Base-by-base conservation (phyloP, 2,329 filamentous ascomycete species). In the Huntiella decipiens region DNA sequence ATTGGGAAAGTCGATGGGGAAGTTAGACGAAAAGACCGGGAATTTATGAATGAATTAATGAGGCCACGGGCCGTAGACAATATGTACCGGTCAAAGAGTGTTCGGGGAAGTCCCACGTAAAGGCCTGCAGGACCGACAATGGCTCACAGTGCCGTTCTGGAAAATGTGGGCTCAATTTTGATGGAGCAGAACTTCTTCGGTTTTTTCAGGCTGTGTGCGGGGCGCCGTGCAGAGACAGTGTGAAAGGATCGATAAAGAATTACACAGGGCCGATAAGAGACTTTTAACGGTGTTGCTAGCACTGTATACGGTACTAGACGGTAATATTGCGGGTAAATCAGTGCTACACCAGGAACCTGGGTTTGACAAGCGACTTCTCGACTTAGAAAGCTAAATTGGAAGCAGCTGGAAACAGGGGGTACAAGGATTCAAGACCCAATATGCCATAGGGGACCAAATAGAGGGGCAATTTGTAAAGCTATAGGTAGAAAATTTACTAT, bases 171-270 rank as follows among this genome's bases (percentile, higher is more conserved):
- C 38, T 45, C 32, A 45, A 45, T 49, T 49, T 49, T 32, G 39
- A 31, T 41, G 15, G 19, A 31, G 35, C 35, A 10, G 19, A 43
- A 39, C 38, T 45, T 36, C 34, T 45, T 45, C 19, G 38, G 12
- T 47, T 45, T 49, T 49, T 49, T 33, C 19, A 45, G 47, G 34
- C 38, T 49, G 43, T 49, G 47, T 46, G 47, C 43, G 47, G 47
- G 43, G 46, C 17, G 36, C 47, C 22, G 47, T 49, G 34, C 28
- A n/a, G 10, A 19, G 7, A 49, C 39, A 38, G 41, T 48, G 39
- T 12, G 8, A 11, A 28, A 10, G 6, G 10, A 10, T 8, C 28
- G 36, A 19, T 37, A 37, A 33, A 17, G 11, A 7, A 19, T 7
- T 7, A 7, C 13, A 8, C 19, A 10, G 8, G n/a, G 22, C 4